Percentiles rank a stretch among this genome's conserved stretches.
Conservation (phyloP, 441 rosid species). For the Lepidium campestre region DNA sequence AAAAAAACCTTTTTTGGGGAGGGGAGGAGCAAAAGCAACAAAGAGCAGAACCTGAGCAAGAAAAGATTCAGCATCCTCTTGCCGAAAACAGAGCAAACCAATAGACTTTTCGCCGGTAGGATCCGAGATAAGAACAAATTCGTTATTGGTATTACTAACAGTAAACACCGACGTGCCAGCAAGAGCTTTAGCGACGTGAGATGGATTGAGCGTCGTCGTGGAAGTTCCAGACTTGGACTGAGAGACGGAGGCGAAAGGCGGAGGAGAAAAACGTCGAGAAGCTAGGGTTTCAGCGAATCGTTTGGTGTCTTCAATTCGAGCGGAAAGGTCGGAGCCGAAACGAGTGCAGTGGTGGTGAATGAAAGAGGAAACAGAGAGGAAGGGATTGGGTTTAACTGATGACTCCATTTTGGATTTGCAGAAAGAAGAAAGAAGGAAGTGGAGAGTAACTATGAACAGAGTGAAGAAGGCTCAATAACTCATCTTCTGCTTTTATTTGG, state of each 20-base stretch:
- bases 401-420: constrained; percentile 46
- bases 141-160: constrained; percentile 80
- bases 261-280: constrained; percentile 24
- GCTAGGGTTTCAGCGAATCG: constrained; percentile 44
- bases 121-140: constrained; percentile 89
- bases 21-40: not conserved
- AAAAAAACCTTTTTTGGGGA: not conserved
- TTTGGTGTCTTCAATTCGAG: constrained; percentile 53
- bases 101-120: constrained; percentile 73
- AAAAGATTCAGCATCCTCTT: constrained; percentile 87
- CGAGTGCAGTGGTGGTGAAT: constrained; percentile 61
- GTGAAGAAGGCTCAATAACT: not conserved
- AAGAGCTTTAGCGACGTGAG: constrained; percentile 66
- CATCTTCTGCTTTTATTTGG: constrained; percentile 13
- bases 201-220: constrained; percentile 32
- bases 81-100: constrained; percentile 84
- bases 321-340: constrained; percentile 51
- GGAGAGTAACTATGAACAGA: not conserved
- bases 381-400: constrained; percentile 49
- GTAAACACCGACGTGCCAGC: constrained; percentile 75
- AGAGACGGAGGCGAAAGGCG: constrained; percentile 55
- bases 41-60: constrained; percentile 61
- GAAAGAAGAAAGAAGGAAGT: not conserved
- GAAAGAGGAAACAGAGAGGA: constrained; percentile 61
- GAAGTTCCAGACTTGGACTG: constrained; percentile 36